These are phyloP conservation scores for Diospyros lotus DNA, from an alignment of 148 eudicot genomes.

Conservation along the genomic window DNA sequence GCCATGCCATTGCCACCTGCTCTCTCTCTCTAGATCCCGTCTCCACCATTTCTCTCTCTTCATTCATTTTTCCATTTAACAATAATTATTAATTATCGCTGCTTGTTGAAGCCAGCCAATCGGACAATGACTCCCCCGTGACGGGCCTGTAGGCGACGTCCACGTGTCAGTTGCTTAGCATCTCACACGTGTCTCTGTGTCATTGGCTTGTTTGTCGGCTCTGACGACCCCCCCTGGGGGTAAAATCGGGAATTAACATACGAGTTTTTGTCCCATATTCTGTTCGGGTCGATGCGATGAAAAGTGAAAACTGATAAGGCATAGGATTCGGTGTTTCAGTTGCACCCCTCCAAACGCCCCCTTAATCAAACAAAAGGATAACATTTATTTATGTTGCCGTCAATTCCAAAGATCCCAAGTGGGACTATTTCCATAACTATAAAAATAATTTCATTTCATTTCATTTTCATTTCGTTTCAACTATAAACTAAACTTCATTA, in stretches of 20 bases:
- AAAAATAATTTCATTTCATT: too few relatives aligned
- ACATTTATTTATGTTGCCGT: too few relatives aligned
- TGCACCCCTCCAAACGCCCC: too few relatives aligned
- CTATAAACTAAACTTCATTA: too few relatives aligned
- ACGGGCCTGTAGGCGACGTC: not conserved
- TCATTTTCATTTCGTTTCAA: too few relatives aligned
- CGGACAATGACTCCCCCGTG: not conserved
- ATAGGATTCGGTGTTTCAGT: too few relatives aligned
- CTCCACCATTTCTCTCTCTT: slow-evolving; percentile 8
- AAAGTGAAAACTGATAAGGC: not conserved
- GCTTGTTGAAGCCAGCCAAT: not conserved
- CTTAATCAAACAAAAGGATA: too few relatives aligned
- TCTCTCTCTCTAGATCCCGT: slow-evolving; percentile 16
- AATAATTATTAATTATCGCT: not conserved
- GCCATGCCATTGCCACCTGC: slow-evolving; percentile 4
- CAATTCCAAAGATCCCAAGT: too few relatives aligned
- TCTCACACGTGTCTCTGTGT: not conserved
- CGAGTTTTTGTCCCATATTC: not conserved
- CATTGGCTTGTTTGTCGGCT: slow-evolving; percentile 8
- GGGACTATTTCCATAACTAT: too few relatives aligned
- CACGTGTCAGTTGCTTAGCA: slow-evolving; percentile 6
- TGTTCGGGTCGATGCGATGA: not conserved
- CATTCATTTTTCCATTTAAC: not conserved
- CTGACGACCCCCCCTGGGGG: not conserved
- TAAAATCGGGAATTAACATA: not conserved